These are phyloP conservation scores for Steccherinum ochraceum DNA, from an alignment of 768 basidiomycete genomes.

Conservation along the genomic window DNA sequence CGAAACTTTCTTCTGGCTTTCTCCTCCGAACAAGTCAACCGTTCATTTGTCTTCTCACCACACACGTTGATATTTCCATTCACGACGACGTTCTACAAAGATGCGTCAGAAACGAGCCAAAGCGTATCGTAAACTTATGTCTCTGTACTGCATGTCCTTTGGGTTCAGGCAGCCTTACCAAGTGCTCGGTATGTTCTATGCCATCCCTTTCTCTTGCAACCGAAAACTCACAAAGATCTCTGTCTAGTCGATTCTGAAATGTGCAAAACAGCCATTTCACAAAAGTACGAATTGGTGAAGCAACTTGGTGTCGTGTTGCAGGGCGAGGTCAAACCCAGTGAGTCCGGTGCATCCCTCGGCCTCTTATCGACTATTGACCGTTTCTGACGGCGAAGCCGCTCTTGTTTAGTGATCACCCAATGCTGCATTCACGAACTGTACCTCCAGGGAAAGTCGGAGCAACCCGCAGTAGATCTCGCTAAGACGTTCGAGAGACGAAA, in stretches of 20 bases:
- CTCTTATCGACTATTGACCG: conserved; percentile 1
- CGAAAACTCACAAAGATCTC: conserved; percentile 7
- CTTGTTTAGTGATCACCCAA: conserved; percentile 95
- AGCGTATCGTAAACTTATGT: conserved; percentile 91
- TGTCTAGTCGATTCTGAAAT: conserved; percentile 77
- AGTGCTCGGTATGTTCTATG: conserved; percentile 58
- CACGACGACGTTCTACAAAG: no score
- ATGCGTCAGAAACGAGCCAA: conserved; percentile 98
- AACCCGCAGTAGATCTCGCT: conserved; percentile 80
- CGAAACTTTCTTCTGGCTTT: no score
- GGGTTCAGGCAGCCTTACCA: conserved; percentile 94
- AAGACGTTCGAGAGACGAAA: conserved; percentile 90
- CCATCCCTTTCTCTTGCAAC: no score
- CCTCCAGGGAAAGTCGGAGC: conserved; percentile 66
- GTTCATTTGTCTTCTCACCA: no score
- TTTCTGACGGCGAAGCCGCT: conserved; percentile 35
- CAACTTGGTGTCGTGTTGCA: conserved; percentile 76
- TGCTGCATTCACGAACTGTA: conserved; percentile 96
- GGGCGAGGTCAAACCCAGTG: conserved; percentile 88
- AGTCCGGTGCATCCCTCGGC: conserved; percentile 27
- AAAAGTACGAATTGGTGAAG: conserved; percentile 71
- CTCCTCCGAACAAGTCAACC: no score
- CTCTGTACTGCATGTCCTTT: conserved; percentile 78
- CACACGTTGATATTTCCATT: not conserved
- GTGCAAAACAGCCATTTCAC: conserved; percentile 59